Evolutionary conservation across 2,329 filamentous ascomycete species (phyloP).

Genomic region (Ilyonectria robusta): DNA sequence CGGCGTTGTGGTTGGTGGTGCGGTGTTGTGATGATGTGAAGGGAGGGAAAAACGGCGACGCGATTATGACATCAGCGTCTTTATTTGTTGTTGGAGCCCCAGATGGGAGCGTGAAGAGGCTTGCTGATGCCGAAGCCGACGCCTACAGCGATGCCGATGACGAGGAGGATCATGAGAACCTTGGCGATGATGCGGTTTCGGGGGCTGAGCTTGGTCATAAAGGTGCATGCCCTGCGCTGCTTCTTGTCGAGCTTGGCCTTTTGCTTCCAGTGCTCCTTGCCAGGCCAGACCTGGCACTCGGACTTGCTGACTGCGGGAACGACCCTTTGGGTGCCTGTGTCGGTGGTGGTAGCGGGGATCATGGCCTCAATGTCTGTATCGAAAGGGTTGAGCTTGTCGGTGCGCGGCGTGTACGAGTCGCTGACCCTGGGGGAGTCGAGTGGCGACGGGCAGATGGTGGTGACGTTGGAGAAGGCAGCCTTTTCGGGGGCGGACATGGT

Average conservation of each 20-base stretch:
- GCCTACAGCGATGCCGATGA: conserved; percentile 68
- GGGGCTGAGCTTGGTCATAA: conserved; percentile 67
- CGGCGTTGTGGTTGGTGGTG: background rate
- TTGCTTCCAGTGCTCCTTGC: conserved; percentile 71
- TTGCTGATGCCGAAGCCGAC: conserved; percentile 74
- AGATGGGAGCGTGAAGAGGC: conserved; percentile 71
- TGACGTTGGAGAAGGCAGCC: conserved; percentile 46
- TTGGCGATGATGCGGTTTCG: conserved; percentile 69
- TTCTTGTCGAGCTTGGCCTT: conserved; percentile 71
- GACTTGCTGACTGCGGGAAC: conserved; percentile 52
- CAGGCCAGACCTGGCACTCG: conserved; percentile 73
- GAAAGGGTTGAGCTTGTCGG: conserved; percentile 65
- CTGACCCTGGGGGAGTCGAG: conserved; percentile 49
- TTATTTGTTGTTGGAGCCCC: conserved; percentile 57
- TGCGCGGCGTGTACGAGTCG: conserved; percentile 61
- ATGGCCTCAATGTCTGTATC: conserved; percentile 72
- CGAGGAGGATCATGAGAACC: conserved; percentile 66
- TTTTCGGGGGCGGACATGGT: conserved; percentile 48
- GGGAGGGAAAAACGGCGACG: conserved; percentile 1
- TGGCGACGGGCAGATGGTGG: conserved; percentile 40
- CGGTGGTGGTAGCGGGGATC: conserved; percentile 51
- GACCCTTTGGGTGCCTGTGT: conserved; percentile 51
- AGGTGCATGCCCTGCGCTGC: conserved; percentile 61
- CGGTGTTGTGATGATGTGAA: conserved; percentile 3
- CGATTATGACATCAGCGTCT: conserved; percentile 3